Evolutionary conservation across 768 basidiomycete species (phyloP).

Genomic region (Lentinula raphanica): DNA sequence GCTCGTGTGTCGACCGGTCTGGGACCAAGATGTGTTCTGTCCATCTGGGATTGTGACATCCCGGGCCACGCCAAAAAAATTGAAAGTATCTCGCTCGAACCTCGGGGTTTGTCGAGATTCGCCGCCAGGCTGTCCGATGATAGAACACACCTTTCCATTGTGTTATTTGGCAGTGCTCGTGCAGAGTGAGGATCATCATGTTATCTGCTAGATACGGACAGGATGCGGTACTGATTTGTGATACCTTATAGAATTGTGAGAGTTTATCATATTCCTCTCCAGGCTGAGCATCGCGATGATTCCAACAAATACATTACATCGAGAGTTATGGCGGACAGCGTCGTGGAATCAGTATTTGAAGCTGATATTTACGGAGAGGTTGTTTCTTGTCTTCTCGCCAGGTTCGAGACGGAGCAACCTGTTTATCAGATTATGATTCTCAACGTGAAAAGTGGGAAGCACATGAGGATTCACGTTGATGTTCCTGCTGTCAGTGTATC

Average conservation of each 20-base stretch:
- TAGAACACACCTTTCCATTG: conserved; percentile 17
- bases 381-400: conserved; percentile 14
- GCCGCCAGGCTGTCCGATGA: conserved; percentile 11
- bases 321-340: not conserved
- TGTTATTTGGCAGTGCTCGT: conserved; percentile 12
- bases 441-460: conserved; percentile 22
- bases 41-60: conserved; percentile 16
- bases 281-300: not conserved
- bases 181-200: conserved; percentile 14
- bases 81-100: conserved; percentile 6
- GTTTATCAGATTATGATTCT: conserved; percentile 23
- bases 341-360: conserved; percentile 6
- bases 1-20: conserved; percentile 18
- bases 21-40: conserved; percentile 10
- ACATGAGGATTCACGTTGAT: conserved; percentile 17
- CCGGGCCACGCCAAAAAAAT: conserved; percentile 10
- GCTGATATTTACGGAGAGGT: conserved; percentile 20
- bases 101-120: conserved; percentile 7
- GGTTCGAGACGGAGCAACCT: not conserved
- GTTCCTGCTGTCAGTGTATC: conserved; percentile 14
- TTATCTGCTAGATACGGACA: no score
- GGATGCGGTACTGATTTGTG: not conserved
- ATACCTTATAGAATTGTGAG: conserved; percentile 15
- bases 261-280: conserved; percentile 18
- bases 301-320: not conserved